These are phyloP conservation scores for Penicillium goetzii DNA, from an alignment of 495 filamentous ascomycete genomes.

Conservation along the genomic window DNA sequence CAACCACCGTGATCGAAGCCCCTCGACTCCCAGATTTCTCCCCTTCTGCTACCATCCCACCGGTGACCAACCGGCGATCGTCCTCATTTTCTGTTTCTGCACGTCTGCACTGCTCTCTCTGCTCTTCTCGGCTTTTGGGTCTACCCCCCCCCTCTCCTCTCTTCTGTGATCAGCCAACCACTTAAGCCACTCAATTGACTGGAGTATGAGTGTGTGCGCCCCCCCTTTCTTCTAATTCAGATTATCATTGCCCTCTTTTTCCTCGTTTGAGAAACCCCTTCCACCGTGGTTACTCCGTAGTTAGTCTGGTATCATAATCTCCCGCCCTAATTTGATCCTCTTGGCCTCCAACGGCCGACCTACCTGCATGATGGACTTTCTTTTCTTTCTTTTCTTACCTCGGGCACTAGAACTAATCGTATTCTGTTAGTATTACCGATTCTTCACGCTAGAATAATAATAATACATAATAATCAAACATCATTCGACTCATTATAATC, in stretches of 20 bases:
- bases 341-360: not conserved
- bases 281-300: not conserved
- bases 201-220: not conserved
- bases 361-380: not conserved
- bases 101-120: not conserved
- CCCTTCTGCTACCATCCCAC: conserved; percentile 8
- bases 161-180: not conserved
- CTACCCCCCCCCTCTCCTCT: not conserved
- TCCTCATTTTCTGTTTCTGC: conserved; percentile 6
- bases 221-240: not conserved
- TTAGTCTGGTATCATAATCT: not conserved
- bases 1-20: conserved; percentile 1
- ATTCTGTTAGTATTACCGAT: not conserved
- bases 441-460: not conserved
- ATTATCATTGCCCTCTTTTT: not conserved
- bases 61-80: conserved; percentile 12
- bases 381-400: not conserved
- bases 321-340: not conserved
- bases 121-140: not conserved
- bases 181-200: not conserved
- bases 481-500: not conserved
- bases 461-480: not conserved
- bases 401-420: not conserved
- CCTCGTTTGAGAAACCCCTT: not conserved
- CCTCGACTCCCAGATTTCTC: conserved; percentile 3